Percentiles rank a stretch among this genome's conserved stretches.
Evolutionary conservation across 176 grass and related monocot genomes (phyloP).

Genomic region (Chloris gayana): DNA sequence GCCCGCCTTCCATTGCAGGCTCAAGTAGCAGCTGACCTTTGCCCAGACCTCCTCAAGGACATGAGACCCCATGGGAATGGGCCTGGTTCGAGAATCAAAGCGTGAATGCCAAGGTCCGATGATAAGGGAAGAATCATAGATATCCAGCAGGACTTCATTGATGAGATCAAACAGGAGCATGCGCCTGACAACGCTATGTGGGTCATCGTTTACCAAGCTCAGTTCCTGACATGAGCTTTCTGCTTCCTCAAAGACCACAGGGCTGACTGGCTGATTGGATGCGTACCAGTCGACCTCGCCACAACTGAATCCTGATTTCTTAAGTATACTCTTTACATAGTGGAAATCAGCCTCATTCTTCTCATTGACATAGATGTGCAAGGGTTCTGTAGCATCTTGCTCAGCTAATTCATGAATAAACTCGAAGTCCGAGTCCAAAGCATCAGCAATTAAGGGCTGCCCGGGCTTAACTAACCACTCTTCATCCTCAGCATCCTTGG

Average conservation of each 20-base stretch:
- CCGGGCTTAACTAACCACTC: constrained; percentile 48
- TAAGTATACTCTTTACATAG: constrained; percentile 81
- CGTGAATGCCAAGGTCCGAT: constrained; percentile 48
- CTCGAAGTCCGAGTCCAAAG: constrained; percentile 29
- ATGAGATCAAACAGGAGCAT: constrained; percentile 96
- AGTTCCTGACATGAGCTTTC: constrained; percentile 51
- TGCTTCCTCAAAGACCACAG: constrained; percentile 63
- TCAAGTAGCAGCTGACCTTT: constrained; percentile 60
- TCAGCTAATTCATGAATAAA: constrained; percentile 38
- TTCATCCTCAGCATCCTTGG: constrained; percentile 38
- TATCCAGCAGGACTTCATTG: constrained; percentile 76
- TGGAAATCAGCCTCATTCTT: constrained; percentile 78
- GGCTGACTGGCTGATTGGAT: constrained; percentile 59
- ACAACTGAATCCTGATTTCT: constrained; percentile 72
- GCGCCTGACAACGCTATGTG: constrained; percentile 49
- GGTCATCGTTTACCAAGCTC: constrained; percentile 35
- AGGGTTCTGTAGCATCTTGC: constrained; percentile 32
- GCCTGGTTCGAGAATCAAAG: constrained; percentile 43
- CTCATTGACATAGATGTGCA: constrained; percentile 64
- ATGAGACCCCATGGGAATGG: constrained; percentile 57
- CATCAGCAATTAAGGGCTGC: constrained; percentile 14
- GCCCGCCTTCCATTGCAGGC: constrained; percentile 49
- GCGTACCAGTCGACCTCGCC: constrained; percentile 61
- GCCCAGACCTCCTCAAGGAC: constrained; percentile 84
- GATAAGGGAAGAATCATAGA: constrained; percentile 61